Evolutionary conservation across 306 rosid genomes (phyloP).

Genomic region (Pyrus bretschneideri): DNA sequence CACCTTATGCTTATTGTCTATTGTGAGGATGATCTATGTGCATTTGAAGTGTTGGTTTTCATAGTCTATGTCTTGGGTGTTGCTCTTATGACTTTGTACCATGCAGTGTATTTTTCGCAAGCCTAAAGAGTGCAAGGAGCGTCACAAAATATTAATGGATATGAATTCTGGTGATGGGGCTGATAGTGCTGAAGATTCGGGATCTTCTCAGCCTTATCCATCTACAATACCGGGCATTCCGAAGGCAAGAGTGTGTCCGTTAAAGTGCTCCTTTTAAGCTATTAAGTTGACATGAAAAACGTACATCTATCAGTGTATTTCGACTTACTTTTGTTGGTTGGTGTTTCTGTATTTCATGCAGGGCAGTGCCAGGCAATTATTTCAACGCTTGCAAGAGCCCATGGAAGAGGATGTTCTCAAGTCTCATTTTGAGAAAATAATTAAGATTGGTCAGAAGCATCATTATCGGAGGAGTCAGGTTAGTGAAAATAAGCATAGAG

Average conservation of each 20-base stretch:
- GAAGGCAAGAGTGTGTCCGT: conserved; percentile 55
- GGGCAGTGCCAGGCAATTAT: conserved; percentile 99
- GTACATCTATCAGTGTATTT: conserved; percentile 3
- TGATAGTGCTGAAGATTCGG: conserved; percentile 98
- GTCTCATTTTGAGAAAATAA: conserved; percentile 89
- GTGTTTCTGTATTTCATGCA: conserved; percentile 30
- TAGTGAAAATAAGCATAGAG: conserved; percentile 17
- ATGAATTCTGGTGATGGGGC: conserved; percentile 88
- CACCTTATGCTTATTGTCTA: neutral
- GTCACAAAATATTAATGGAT: conserved; percentile 89
- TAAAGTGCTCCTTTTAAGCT: neutral
- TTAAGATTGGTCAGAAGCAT: conserved; percentile 84
- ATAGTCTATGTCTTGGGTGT: neutral
- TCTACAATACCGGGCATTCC: conserved; percentile 98
- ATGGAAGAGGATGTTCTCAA: conserved; percentile 92
- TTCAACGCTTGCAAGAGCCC: conserved; percentile 93
- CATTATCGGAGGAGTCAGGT: conserved; percentile 81
- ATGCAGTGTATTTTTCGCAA: conserved; percentile 85
- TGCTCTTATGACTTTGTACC: conserved; percentile 12
- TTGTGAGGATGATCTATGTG: neutral
- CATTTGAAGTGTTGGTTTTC: neutral
- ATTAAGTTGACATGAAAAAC: neutral
- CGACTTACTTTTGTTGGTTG: conserved; percentile 20
- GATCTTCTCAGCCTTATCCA: conserved; percentile 96
- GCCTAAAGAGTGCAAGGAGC: conserved; percentile 96